These are phyloP conservation scores for Choiromyces venosus DNA, from an alignment of 495 filamentous ascomycete species.

Conservation along the genomic window DNA sequence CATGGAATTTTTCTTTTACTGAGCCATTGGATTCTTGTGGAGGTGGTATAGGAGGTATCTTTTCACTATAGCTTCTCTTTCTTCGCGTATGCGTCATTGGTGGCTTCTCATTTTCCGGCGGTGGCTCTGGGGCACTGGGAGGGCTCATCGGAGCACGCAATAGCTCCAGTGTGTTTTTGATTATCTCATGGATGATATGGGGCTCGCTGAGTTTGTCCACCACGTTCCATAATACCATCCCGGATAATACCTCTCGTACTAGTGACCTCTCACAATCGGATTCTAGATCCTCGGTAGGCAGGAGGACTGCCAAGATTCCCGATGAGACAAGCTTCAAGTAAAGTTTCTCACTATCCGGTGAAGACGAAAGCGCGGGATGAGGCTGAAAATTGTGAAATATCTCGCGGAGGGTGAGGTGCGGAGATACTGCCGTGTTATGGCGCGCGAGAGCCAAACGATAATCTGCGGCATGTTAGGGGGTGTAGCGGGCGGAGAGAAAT, in stretches of 20 bases:
- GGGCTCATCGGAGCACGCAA: conserved; percentile 19
- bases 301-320: conserved; percentile 67
- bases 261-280: conserved; percentile 76
- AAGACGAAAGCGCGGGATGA: conserved; percentile 26
- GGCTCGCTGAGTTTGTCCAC: conserved; percentile 74
- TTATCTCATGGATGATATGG: conserved; percentile 75
- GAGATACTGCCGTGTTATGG: conserved; percentile 17
- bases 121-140: too few relatives aligned
- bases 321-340: conserved; percentile 32
- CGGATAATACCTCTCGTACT: conserved; percentile 76
- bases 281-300: conserved; percentile 87
- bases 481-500: conserved; percentile 8
- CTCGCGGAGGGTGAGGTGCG: conserved; percentile 20
- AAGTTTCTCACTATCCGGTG: conserved; percentile 5
- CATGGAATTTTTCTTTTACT: neutral
- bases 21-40: neutral
- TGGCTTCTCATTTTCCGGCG: neutral
- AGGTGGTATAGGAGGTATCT: neutral
- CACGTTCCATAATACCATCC: conserved; percentile 73
- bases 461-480: conserved; percentile 36
- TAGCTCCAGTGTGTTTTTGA: conserved; percentile 57
- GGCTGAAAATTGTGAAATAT: conserved; percentile 40
- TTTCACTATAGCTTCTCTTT: conserved; percentile 7
- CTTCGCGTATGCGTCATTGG: neutral
- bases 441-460: conserved; percentile 41